Evolutionary conservation across 352 stramenopile species (phyloP).

Genomic region (Pythium biforme): DNA sequence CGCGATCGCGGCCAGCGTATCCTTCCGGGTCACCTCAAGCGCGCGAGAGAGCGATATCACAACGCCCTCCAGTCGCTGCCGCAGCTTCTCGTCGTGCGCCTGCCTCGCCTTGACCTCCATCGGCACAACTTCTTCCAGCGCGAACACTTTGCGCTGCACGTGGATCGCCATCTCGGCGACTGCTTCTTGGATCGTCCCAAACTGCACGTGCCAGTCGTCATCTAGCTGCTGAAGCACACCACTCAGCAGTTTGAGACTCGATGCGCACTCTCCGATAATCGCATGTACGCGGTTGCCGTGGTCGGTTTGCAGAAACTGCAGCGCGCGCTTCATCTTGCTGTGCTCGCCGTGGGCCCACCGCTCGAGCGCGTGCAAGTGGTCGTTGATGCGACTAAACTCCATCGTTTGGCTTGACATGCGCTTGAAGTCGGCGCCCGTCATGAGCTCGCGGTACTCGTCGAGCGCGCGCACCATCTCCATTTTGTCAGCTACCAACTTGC

Average conservation of each 20-base stretch:
- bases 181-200: constrained; percentile 33
- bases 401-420: constrained; percentile 46
- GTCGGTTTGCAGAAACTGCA: constrained; percentile 40
- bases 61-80: constrained; percentile 38
- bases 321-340: constrained; percentile 44
- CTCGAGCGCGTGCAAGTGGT: constrained; percentile 58
- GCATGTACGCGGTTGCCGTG: constrained; percentile 39
- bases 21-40: constrained; percentile 32
- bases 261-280: constrained; percentile 35
- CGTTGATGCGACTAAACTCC: constrained; percentile 54
- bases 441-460: constrained; percentile 52
- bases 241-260: constrained; percentile 32
- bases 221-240: constrained; percentile 35
- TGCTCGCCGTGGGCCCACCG: constrained; percentile 58
- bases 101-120: constrained; percentile 64
- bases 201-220: constrained; percentile 30
- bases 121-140: constrained; percentile 60
- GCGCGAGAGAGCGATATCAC: constrained; percentile 35
- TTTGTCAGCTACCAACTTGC: constrained; percentile 46
- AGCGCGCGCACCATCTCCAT: constrained; percentile 47
- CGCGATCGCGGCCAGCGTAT: constrained; percentile 23
- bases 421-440: constrained; percentile 46
- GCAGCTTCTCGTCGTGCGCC: constrained; percentile 55
- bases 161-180: constrained; percentile 32
- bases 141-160: constrained; percentile 46